Conservation (phyloP, 306 rosid species). For the Adenanthera pavonina region DNA sequence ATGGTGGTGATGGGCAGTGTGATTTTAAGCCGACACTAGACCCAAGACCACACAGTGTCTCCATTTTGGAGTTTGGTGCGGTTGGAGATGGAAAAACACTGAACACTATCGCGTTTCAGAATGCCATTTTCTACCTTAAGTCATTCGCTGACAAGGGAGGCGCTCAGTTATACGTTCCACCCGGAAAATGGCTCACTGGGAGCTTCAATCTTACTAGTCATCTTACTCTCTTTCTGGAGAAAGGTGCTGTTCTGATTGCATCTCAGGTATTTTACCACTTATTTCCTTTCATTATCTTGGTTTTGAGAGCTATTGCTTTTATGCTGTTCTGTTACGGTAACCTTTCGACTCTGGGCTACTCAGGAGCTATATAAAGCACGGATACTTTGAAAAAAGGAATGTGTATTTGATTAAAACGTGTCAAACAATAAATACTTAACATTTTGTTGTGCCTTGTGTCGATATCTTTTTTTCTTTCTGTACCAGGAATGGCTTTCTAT, state of each 20-base stretch:
- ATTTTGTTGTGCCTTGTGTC: neutral
- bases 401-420: neutral
- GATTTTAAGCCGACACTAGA: constrained; percentile 59
- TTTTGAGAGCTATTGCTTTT: neutral
- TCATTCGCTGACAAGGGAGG: constrained; percentile 99
- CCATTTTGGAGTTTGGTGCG: constrained; percentile 92
- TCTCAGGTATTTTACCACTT: constrained; percentile 74
- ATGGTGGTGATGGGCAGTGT: constrained; percentile 61
- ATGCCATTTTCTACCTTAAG: constrained; percentile 94
- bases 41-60: constrained; percentile 96
- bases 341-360: neutral
- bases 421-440: neutral
- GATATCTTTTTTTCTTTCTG: neutral
- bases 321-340: neutral
- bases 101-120: constrained; percentile 92
- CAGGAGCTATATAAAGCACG: neutral
- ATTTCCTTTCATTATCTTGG: neutral
- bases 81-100: constrained; percentile 94
- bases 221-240: constrained; percentile 93
- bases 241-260: constrained; percentile 87
- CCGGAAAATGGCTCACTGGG: constrained; percentile 95
- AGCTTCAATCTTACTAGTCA: constrained; percentile 95
- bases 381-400: neutral
- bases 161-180: constrained; percentile 93
- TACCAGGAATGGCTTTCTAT: constrained; percentile 6